A percentile compares a stretch with the other conserved stretches of the same genome.
Evolutionary conservation across 2,329 filamentous ascomycete genomes (phyloP).

Genomic region (Sclerotinia borealis): DNA sequence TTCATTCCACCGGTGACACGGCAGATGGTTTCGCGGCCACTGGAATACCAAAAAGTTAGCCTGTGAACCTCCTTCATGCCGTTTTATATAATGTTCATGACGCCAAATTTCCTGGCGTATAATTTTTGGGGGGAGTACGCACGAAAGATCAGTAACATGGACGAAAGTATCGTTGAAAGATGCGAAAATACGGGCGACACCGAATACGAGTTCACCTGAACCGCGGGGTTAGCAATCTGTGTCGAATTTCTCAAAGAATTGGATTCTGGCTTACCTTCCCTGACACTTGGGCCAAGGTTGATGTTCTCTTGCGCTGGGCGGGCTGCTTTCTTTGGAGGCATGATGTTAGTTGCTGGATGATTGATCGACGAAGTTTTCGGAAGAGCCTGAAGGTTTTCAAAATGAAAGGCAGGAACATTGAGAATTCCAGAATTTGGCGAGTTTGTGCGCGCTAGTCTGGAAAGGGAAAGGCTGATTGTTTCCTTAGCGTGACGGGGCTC

Average conservation of each 20-base stretch:
- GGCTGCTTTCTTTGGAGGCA: slow-evolving; percentile 90
- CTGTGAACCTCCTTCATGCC: slow-evolving; percentile 41
- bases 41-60: slow-evolving; percentile 66
- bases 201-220: slow-evolving; percentile 69
- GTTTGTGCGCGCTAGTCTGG: slow-evolving; percentile 20
- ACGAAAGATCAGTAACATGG: slow-evolving; percentile 98
- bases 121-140: slow-evolving; percentile 38
- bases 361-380: slow-evolving; percentile 13
- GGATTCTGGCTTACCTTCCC: slow-evolving; percentile 64
- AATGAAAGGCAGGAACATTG: background rate
- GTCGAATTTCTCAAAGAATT: background rate
- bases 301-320: slow-evolving; percentile 93
- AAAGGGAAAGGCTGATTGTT: slow-evolving; percentile 22
- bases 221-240: slow-evolving; percentile 2
- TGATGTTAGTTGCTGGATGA: slow-evolving; percentile 60
- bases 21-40: slow-evolving; percentile 99
- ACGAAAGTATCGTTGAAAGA: slow-evolving; percentile 70
- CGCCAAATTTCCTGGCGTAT: slow-evolving; percentile 14
- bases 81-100: slow-evolving; percentile 8
- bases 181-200: slow-evolving; percentile 74
- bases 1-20: slow-evolving; percentile 99
- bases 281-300: slow-evolving; percentile 92
- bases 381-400: slow-evolving; percentile 8
- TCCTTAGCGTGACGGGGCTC: slow-evolving; percentile 9
- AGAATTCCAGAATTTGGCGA: slow-evolving; percentile 12